Conservation (phyloP, 768 basidiomycete species). For the Boletus barrowsii region DNA sequence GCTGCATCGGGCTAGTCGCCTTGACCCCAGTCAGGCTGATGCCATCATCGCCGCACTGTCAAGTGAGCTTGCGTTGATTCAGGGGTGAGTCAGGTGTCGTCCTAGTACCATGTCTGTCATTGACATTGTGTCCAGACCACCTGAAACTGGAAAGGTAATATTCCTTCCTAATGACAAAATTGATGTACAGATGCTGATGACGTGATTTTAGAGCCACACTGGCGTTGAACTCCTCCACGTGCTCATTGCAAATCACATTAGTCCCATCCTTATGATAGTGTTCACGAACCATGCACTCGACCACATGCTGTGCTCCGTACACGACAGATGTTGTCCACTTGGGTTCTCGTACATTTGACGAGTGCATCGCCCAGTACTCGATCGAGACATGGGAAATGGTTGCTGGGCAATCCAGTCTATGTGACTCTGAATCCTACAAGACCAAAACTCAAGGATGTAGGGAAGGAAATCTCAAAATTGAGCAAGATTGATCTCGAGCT, state of each 20-base stretch:
- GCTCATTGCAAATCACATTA: slow-evolving; percentile 49
- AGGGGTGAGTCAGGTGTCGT: slow-evolving; percentile 48
- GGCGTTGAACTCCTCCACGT: slow-evolving; percentile 69
- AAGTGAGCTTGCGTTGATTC: slow-evolving; percentile 62
- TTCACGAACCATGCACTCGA: slow-evolving; percentile 83
- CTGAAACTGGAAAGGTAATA: slow-evolving; percentile 72
- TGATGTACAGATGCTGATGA: neutral
- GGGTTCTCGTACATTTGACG: slow-evolving; percentile 61
- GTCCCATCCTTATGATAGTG: slow-evolving; percentile 56
- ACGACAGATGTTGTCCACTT: slow-evolving; percentile 64
- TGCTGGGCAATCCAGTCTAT: slow-evolving; percentile 41
- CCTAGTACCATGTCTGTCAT: neutral
- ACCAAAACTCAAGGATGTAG: slow-evolving; percentile 42
- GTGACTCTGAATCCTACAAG: slow-evolving; percentile 25
- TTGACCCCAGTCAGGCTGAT: slow-evolving; percentile 72
- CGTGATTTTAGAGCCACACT: slow-evolving; percentile 51
- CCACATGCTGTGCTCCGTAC: slow-evolving; percentile 61
- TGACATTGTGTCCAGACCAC: slow-evolving; percentile 45
- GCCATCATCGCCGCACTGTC: slow-evolving; percentile 61
- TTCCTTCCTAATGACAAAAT: neutral
- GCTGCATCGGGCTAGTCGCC: slow-evolving; percentile 45
- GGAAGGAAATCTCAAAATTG: slow-evolving; percentile 44
- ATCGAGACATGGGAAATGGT: slow-evolving; percentile 56
- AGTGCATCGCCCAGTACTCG: slow-evolving; percentile 56
- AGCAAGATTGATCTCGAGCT: slow-evolving; percentile 36